These are phyloP conservation scores for Ganoderma multipileum DNA, from an alignment of 1,284 basidiomycete genomes.

Conservation along the genomic window DNA sequence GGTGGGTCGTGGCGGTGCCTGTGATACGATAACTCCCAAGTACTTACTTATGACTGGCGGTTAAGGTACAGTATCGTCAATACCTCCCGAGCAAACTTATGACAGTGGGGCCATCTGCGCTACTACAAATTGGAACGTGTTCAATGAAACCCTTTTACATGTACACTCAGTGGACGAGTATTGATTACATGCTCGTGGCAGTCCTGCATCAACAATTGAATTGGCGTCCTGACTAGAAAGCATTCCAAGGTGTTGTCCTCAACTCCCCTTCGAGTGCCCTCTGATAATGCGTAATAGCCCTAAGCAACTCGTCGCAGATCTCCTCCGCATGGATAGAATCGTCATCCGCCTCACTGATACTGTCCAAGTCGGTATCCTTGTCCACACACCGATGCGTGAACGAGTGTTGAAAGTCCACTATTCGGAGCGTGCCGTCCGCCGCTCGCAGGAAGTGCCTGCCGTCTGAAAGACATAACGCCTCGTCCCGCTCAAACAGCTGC, in stretches of 20 bases:
- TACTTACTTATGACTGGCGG: too few relatives aligned
- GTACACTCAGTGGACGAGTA: too few relatives aligned
- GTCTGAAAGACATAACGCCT: slow-evolving; percentile 39
- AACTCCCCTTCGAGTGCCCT: slow-evolving; percentile 8
- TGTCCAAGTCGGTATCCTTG: background rate
- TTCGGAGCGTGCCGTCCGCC: slow-evolving; percentile 39
- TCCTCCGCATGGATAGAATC: background rate
- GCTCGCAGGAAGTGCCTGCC: slow-evolving; percentile 41
- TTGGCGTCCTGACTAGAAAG: slow-evolving; percentile 3
- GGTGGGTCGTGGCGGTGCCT: too few relatives aligned
- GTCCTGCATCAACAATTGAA: background rate
- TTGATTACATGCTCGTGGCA: too few relatives aligned
- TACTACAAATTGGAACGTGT: too few relatives aligned
- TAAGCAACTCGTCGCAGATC: slow-evolving; percentile 13
- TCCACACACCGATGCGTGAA: slow-evolving; percentile 15
- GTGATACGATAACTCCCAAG: too few relatives aligned
- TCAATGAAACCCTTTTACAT: too few relatives aligned
- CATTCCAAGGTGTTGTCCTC: slow-evolving; percentile 12
- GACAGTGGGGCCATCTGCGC: too few relatives aligned
- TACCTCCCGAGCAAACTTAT: too few relatives aligned
- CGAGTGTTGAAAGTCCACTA: slow-evolving; percentile 43
- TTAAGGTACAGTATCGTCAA: too few relatives aligned
- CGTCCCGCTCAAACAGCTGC: slow-evolving; percentile 37
- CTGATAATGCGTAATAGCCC: slow-evolving; percentile 12
- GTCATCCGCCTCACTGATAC: background rate